Evolutionary conservation across 2,329 filamentous ascomycete genomes (phyloP), one percentile per base, ranked within the genome.

Genomic region (Diatrype stigma): DNA sequence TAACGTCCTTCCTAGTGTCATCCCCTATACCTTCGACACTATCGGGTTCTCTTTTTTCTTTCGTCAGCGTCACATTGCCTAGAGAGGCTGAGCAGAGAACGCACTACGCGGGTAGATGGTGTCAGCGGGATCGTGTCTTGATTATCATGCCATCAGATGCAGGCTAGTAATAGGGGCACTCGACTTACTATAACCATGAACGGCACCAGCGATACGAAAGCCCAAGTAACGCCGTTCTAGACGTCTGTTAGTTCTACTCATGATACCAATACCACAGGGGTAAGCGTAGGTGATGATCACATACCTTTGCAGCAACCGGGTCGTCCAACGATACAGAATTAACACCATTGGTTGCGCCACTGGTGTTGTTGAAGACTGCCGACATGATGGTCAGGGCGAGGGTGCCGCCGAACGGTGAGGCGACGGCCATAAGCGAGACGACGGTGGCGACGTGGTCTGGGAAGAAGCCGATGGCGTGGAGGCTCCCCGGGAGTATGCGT

Each of bases 331-430:
- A 5, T 10, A 30, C 26, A 5, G 26, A 30, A 5, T 30, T 10
- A 10, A 30, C 6, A 5, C 26, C 26, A 30, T 30, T 30, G 6
- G 26, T 10, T 10, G 26, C 26, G 5, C 26, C 26, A 10, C 26
- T 30, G 3, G 64, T 69, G 54, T 88, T 88, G 61, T 86, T 86
- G 65, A 87, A 87, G 1, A 88, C 83, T 8, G 79, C 76, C 14
- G 82, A 78, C 85, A 88, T 87, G 59, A 88, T 75, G 0, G 84
- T 85, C 44, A 87, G 71, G 0, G 79, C 79, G 2, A 88, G 66
- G 0, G 84, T 86, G 12, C 85, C 84, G 3, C 86, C 85, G 22
- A 89, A 78, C 0, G 82, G 81, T 16, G 80, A 52, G 2, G 82
- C 75, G 48, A 88, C 80, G 0, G 76, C 73, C 64, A 85, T 75